Evolutionary conservation across 352 stramenopile species (phyloP).

Genomic region (Phytophthora agathidicida): DNA sequence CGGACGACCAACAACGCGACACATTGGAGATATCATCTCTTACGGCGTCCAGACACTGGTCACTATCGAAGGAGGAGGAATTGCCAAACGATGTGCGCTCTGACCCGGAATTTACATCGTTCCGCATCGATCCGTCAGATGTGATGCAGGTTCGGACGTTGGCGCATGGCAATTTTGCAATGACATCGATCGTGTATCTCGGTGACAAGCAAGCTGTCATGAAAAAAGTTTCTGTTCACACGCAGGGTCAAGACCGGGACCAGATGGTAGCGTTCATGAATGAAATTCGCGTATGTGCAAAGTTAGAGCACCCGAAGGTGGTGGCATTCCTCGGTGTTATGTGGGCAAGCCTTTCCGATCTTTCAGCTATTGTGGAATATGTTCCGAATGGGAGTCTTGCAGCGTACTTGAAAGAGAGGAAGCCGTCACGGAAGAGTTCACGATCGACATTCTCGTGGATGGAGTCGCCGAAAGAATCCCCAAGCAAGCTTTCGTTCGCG

Average conservation of each 20-base stretch:
- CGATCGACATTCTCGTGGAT: slow-evolving; percentile 42
- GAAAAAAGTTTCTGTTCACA: slow-evolving; percentile 39
- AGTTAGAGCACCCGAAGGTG: slow-evolving; percentile 60
- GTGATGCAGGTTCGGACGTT: slow-evolving; percentile 46
- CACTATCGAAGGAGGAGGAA: slow-evolving; percentile 25
- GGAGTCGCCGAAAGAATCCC: slow-evolving; percentile 19
- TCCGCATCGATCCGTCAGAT: slow-evolving; percentile 43
- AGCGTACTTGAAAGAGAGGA: slow-evolving; percentile 40
- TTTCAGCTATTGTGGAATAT: slow-evolving; percentile 70
- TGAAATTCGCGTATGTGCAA: slow-evolving; percentile 68
- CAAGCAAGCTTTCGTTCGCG: slow-evolving; percentile 54
- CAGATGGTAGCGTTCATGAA: slow-evolving; percentile 59
- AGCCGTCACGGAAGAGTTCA: slow-evolving; percentile 37
- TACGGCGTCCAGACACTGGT: slow-evolving; percentile 35
- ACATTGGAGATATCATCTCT: slow-evolving; percentile 24
- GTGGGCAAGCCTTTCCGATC: slow-evolving; percentile 57
- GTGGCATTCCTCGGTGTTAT: slow-evolving; percentile 63
- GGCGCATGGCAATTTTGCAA: slow-evolving; percentile 41
- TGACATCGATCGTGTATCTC: slow-evolving; percentile 41
- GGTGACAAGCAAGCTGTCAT: slow-evolving; percentile 47
- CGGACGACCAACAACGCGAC: slow-evolving; percentile 18
- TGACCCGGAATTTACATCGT: slow-evolving; percentile 33
- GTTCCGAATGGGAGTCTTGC: slow-evolving; percentile 43
- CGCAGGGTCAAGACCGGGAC: slow-evolving; percentile 27
- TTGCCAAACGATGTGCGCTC: slow-evolving; percentile 40